Percentiles rank a stretch among this genome's conserved stretches.
These are phyloP conservation scores for Venturia nashicola DNA, from an alignment of 2,329 filamentous ascomycete species.

Conservation along the genomic window DNA sequence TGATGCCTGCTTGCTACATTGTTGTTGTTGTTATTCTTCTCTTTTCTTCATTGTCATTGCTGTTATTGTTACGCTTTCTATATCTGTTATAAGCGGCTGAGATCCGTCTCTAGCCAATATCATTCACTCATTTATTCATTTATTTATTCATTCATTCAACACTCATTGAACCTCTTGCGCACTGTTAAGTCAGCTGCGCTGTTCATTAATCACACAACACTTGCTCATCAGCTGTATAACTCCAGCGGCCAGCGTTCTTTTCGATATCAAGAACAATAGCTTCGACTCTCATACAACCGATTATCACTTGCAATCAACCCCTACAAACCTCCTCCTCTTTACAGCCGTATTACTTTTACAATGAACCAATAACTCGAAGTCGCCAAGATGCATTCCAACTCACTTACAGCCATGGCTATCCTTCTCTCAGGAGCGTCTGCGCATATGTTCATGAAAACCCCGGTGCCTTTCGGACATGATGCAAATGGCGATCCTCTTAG, in stretches of 20 bases:
- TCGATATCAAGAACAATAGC: background rate
- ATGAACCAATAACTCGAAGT: background rate
- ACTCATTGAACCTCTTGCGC: background rate
- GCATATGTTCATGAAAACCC: slow-evolving; percentile 2
- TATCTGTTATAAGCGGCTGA: background rate
- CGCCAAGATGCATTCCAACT: background rate
- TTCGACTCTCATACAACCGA: background rate
- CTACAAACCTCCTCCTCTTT: background rate
- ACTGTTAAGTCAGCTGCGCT: background rate
- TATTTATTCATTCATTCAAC: background rate
- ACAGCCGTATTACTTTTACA: background rate
- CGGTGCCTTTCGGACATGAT: background rate
- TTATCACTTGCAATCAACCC: background rate
- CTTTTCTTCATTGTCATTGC: background rate
- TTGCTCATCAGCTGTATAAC: background rate
- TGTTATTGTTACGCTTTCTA: background rate
- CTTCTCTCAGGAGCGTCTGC: background rate
- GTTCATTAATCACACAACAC: background rate
- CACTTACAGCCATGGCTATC: background rate
- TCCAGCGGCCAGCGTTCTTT: background rate
- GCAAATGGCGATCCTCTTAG: background rate
- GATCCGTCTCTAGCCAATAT: background rate
- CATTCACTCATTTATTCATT: background rate
- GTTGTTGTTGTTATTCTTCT: background rate
- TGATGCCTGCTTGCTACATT: background rate